Percentiles rank a stretch among this genome's conserved stretches.
Conservation (phyloP, 2,329 filamentous ascomycete species). For the Colletotrichum tanaceti region DNA sequence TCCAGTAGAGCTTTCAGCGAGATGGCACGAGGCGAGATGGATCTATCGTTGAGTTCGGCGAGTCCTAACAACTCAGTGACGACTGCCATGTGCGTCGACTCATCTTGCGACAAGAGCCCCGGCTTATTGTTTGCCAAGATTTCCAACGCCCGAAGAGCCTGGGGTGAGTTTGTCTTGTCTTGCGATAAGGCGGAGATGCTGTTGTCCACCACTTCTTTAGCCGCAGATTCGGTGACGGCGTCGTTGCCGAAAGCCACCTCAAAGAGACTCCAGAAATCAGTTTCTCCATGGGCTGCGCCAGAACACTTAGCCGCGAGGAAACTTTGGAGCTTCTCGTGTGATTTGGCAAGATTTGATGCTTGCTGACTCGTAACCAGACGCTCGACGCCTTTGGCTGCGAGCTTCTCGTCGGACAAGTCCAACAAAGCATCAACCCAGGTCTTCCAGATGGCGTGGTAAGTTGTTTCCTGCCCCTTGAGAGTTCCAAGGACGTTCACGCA, state of each 20-base stretch:
- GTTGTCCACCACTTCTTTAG: conserved; percentile 50
- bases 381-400: conserved; percentile 52
- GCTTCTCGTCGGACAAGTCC: conserved; percentile 45
- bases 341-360: conserved; percentile 53
- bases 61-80: conserved; percentile 65
- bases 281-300: conserved; percentile 19
- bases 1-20: conserved; percentile 61
- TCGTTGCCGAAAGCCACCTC: conserved; percentile 60
- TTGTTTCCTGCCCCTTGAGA: conserved; percentile 51
- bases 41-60: conserved; percentile 60
- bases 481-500: conserved; percentile 69
- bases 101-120: conserved; percentile 57
- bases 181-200: conserved; percentile 50
- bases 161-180: conserved; percentile 45
- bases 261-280: conserved; percentile 58
- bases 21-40: conserved; percentile 55
- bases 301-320: conserved; percentile 51
- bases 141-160: conserved; percentile 59
- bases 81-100: conserved; percentile 60
- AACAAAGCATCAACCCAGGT: conserved; percentile 58
- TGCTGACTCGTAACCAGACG: conserved; percentile 60
- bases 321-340: conserved; percentile 57
- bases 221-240: conserved; percentile 52
- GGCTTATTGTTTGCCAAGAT: conserved; percentile 60
- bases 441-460: conserved; percentile 59